Evolutionary conservation across 2,329 filamentous ascomycete species (phyloP), one percentile per base, ranked within the genome.

Genomic region (Dothiorella sarmentorum): DNA sequence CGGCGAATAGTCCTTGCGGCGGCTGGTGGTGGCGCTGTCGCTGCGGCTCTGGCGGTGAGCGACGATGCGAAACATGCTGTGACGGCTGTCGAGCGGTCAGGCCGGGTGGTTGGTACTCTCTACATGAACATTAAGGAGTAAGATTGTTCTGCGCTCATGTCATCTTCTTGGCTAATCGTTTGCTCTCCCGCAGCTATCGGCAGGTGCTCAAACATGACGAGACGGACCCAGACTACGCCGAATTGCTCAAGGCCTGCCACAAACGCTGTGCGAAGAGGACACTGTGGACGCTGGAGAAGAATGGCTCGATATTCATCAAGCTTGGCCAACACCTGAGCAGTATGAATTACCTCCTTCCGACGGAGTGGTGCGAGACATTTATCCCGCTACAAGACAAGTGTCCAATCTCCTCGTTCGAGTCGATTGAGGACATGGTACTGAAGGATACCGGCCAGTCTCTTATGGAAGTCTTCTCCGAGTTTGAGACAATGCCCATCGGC

Each of bases 241-340:
- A 75, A n/a, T 73, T 88, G 35, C 78, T 99, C 55, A 88, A 85
- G 65, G 86, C 86, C 63, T 97, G 94, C 70, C 94, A 99, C 74
- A 88, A 95, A 71, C 84, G 94, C 73, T 99, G 94, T 76, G 94
- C 94, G 27, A 83, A 91, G 67, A 85, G 94, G 62, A 97, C 94
- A 1, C 78, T 97, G 40, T 83, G 82, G 59, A 92, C 95, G 1
- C 77, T 97, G 63, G 94, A 99, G 80, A 91, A 90, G 79, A 97
- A 97, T 73, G 94, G 95, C 24, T 96, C 93, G 26, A 96, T 99
- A 63, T 99, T 97, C 67, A 97, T 99, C 72, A 99, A 99, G 75
- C 79, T 99, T 37, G 94, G 94, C 7, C 94, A 99, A 68, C 94
- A 99, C 75, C 74, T 99, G 74, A 96, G 91, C 73, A 93, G 91